A percentile compares a stretch with the other conserved stretches of the same genome.
phyloP scores from a whole-genome alignment of 345 rosid species.

The Nephelium lappaceum region DNA sequence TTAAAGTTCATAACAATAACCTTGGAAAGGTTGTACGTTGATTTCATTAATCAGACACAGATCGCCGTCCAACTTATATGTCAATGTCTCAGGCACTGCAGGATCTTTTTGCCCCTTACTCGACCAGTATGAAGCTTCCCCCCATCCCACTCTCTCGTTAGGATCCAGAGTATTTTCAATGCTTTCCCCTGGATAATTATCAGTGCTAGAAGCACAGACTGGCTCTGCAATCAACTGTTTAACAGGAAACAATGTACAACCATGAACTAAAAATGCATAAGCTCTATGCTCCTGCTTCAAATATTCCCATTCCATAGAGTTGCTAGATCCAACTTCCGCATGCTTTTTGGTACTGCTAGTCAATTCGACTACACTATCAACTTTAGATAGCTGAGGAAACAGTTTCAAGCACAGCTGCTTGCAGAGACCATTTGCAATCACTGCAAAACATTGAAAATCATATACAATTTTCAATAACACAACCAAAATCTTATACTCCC shows the following conservation, averaged over 20 bases:
- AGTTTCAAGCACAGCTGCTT: constrained; percentile 67
- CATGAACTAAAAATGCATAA: constrained; percentile 60
- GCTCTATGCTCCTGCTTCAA: constrained; percentile 72
- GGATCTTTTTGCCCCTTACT: constrained; percentile 73
- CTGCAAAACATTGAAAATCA: constrained; percentile 41
- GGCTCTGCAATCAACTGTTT: constrained; percentile 58
- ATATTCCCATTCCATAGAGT: constrained; percentile 42
- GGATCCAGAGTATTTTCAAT: constrained; percentile 68
- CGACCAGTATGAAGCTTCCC: constrained; percentile 85
- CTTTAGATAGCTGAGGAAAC: constrained; percentile 60
- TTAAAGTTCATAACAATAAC: constrained; percentile 35
- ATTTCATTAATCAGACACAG: constrained; percentile 74
- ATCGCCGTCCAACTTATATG: constrained; percentile 65
- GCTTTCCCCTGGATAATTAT: constrained; percentile 81
- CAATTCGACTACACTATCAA: constrained; percentile 51
- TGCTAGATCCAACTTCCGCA: constrained; percentile 57
- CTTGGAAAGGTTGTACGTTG: constrained; percentile 78
- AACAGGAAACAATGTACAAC: constrained; percentile 41
- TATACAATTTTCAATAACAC: neutral
- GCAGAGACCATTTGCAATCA: constrained; percentile 55
- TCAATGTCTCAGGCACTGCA: constrained; percentile 83
- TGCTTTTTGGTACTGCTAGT: constrained; percentile 14
- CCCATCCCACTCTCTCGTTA: constrained; percentile 45
- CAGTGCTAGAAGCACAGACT: constrained; percentile 88
- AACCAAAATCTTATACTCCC: neutral